A percentile compares a stretch with the other conserved stretches of the same genome.
Conservation (phyloP, 106 monocot genomes). For the Narthecium ossifragum region DNA sequence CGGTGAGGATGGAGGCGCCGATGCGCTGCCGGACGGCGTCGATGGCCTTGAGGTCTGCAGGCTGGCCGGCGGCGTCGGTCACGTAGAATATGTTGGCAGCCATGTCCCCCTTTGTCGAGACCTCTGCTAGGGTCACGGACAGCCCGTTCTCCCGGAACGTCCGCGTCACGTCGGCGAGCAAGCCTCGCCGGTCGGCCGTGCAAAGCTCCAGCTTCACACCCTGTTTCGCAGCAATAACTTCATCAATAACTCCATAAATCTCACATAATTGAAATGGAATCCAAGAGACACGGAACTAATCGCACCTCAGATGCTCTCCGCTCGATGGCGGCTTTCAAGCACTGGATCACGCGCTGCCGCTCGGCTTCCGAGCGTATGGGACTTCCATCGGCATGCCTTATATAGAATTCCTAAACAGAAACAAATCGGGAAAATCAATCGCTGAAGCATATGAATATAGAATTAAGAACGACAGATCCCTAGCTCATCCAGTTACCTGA, state of each 20-base stretch:
- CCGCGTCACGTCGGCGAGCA: slow-evolving; percentile 77
- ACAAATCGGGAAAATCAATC: too few relatives aligned
- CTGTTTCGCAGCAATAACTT: slow-evolving; percentile 27
- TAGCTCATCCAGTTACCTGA: too few relatives aligned
- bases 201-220: slow-evolving; percentile 71
- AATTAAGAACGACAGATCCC: too few relatives aligned
- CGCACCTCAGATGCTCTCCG: slow-evolving; percentile 72
- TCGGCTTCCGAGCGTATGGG: slow-evolving; percentile 86
- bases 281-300: neutral
- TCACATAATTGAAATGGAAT: too few relatives aligned
- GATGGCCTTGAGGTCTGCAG: slow-evolving; percentile 47
- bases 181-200: slow-evolving; percentile 42
- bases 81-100: slow-evolving; percentile 81
- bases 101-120: slow-evolving; percentile 43
- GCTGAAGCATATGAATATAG: too few relatives aligned
- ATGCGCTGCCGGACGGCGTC: slow-evolving; percentile 48
- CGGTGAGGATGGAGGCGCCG: slow-evolving; percentile 38
- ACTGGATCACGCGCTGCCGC: slow-evolving; percentile 78
- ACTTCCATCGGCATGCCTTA: slow-evolving; percentile 72
- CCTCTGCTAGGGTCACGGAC: slow-evolving; percentile 62
- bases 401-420: slow-evolving; percentile 76
- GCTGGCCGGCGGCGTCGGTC: slow-evolving; percentile 52
- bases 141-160: slow-evolving; percentile 88
- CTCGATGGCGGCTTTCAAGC: slow-evolving; percentile 70
- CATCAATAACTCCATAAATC: too few relatives aligned